Percentiles rank a stretch among this genome's conserved stretches.
These are phyloP conservation scores for Blastomyces emzantsi DNA, from an alignment of 2,329 filamentous ascomycete species.

Conservation along the genomic window DNA sequence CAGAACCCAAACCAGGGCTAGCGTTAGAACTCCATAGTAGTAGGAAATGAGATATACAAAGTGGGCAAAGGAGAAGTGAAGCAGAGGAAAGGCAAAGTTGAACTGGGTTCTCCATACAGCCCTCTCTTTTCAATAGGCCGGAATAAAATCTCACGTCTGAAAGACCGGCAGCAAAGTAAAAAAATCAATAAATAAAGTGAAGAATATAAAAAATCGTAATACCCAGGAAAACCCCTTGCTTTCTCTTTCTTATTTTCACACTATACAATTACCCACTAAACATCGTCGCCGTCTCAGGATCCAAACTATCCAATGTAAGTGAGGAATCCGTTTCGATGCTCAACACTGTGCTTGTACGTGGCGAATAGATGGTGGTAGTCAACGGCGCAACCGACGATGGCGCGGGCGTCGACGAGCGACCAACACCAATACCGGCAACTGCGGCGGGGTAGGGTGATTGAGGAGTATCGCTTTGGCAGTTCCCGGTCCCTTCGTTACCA, in stretches of 20 bases:
- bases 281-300: constrained; percentile 17
- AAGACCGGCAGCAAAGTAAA: neutral
- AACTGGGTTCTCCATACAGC: too few species aligned
- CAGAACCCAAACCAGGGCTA: neutral
- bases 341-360: constrained; percentile 22
- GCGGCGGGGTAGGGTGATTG: constrained; percentile 11
- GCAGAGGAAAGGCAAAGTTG: too few species aligned
- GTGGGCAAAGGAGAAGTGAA: neutral
- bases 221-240: neutral
- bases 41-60: neutral
- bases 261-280: constrained; percentile 11
- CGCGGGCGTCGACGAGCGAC: constrained; percentile 11
- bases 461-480: constrained; percentile 13
- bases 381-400: constrained; percentile 20
- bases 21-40: neutral
- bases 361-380: constrained; percentile 22
- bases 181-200: neutral
- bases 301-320: constrained; percentile 23
- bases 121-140: too few species aligned
- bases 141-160: neutral
- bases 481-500: neutral
- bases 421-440: neutral
- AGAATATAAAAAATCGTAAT: neutral
- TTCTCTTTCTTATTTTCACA: neutral
- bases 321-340: constrained; percentile 24